Conservation (phyloP, 176 grass and related monocot species). For the Oryza punctata region DNA sequence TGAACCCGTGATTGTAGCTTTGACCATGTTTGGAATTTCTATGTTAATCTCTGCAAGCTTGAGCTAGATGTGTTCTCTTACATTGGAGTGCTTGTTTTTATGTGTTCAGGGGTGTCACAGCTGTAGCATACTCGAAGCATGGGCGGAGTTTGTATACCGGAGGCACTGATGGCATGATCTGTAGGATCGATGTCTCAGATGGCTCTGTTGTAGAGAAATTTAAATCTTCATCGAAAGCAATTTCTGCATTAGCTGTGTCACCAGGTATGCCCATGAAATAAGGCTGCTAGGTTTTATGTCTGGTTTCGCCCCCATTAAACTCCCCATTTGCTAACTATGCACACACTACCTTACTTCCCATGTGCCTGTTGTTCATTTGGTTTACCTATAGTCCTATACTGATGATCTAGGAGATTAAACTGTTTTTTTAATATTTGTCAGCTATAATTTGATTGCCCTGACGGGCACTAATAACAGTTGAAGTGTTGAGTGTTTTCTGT, state of each 20-base stretch:
- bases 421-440: constrained; percentile 15
- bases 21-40: constrained; percentile 22
- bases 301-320: not conserved
- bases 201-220: constrained; percentile 63
- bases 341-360: not conserved
- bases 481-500: not conserved
- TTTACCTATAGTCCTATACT: not conserved
- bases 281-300: not conserved
- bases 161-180: constrained; percentile 93
- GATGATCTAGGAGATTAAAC: not conserved
- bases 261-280: constrained; percentile 59
- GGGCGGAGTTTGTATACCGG: constrained; percentile 62
- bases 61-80: constrained; percentile 26
- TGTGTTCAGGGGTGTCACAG: constrained; percentile 74
- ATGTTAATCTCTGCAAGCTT: constrained; percentile 26
- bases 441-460: not conserved
- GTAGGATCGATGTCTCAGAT: constrained; percentile 66
- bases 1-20: constrained; percentile 19
- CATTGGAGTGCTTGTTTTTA: not conserved
- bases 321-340: not conserved
- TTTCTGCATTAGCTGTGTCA: constrained; percentile 81
- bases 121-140: constrained; percentile 63
- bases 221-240: constrained; percentile 72
- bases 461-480: not conserved
- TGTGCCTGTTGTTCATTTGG: not conserved